Conservation (phyloP, 768 basidiomycete species). For the Psilocybe tampanensis region DNA sequence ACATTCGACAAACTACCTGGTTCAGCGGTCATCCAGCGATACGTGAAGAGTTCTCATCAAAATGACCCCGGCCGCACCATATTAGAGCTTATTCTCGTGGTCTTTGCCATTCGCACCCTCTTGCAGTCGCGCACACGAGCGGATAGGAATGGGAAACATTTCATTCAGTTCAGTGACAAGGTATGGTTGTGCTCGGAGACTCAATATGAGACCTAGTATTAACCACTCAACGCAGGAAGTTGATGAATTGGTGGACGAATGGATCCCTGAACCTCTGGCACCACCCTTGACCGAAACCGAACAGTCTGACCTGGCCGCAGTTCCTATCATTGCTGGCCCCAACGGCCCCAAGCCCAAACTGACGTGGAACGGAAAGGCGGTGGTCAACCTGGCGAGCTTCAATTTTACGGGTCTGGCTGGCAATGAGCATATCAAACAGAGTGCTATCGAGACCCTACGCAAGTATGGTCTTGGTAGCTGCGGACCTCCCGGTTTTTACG, state of each 20-base stretch:
- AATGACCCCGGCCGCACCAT: conserved; percentile 94
- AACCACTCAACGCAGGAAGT: conserved; percentile 62
- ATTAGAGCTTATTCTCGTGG: conserved; percentile 84
- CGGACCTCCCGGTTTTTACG: conserved; percentile 97
- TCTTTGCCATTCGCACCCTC: conserved; percentile 90
- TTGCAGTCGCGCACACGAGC: conserved; percentile 87
- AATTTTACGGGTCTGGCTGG: conserved; percentile 92
- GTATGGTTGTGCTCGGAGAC: conserved; percentile 39
- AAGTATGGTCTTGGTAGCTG: conserved; percentile 95
- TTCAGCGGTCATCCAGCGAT: conserved; percentile 83
- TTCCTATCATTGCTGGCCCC: conserved; percentile 80
- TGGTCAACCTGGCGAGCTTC: conserved; percentile 84
- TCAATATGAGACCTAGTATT: not conserved
- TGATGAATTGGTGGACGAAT: conserved; percentile 95
- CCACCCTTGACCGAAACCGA: conserved; percentile 62
- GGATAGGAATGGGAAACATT: conserved; percentile 83
- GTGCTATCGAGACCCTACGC: conserved; percentile 79
- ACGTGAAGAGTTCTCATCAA: conserved; percentile 93
- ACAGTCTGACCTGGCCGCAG: conserved; percentile 65
- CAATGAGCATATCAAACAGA: conserved; percentile 85
- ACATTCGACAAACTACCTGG: conserved; percentile 79
- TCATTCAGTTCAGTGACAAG: conserved; percentile 90
- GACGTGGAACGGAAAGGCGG: conserved; percentile 68
- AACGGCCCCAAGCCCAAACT: conserved; percentile 86
- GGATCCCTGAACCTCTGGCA: conserved; percentile 84